phyloP scores from a whole-genome alignment of 2,329 filamentous ascomycete genomes.

The Ceratocystis harringtonii region DNA sequence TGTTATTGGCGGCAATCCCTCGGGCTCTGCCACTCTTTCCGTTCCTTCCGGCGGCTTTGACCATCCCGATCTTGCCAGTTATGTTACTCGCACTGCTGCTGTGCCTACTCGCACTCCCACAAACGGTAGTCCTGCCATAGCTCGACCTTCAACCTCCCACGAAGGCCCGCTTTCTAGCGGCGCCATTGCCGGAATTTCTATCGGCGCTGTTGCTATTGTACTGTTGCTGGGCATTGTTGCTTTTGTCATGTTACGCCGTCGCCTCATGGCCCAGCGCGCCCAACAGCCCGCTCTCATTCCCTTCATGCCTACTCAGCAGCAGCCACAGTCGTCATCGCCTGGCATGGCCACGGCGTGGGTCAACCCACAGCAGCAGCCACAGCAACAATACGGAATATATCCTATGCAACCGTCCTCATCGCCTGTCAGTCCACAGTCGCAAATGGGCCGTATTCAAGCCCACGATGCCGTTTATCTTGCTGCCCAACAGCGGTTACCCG shows the following conservation, averaged over 20 bases:
- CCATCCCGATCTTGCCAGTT: constrained; percentile 35
- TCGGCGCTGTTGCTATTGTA: constrained; percentile 24
- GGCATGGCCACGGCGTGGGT: constrained; percentile 1
- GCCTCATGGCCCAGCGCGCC: constrained; percentile 18
- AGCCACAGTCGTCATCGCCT: constrained; percentile 1
- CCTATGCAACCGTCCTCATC: background rate
- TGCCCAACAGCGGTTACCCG: constrained; percentile 4
- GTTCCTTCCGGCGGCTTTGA: constrained; percentile 36
- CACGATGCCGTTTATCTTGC: constrained; percentile 3
- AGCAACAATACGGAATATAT: background rate
- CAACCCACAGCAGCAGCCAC: background rate
- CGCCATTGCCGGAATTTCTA: constrained; percentile 31
- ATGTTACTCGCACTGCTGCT: constrained; percentile 37
- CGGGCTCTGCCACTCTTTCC: constrained; percentile 39
- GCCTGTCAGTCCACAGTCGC: constrained; percentile 4
- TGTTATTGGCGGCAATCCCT: constrained; percentile 35
- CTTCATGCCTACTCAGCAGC: background rate
- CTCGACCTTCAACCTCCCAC: background rate
- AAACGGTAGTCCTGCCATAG: constrained; percentile 24
- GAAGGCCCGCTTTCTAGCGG: constrained; percentile 24
- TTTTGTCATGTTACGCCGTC: constrained; percentile 24
- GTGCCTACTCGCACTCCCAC: constrained; percentile 36
- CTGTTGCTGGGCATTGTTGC: constrained; percentile 21
- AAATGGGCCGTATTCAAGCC: constrained; percentile 1
- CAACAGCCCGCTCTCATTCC: constrained; percentile 12